Evolutionary conservation across 192 early-diverging fungal species (phyloP).

Genomic region (Globomyces pollinis-pini): DNA sequence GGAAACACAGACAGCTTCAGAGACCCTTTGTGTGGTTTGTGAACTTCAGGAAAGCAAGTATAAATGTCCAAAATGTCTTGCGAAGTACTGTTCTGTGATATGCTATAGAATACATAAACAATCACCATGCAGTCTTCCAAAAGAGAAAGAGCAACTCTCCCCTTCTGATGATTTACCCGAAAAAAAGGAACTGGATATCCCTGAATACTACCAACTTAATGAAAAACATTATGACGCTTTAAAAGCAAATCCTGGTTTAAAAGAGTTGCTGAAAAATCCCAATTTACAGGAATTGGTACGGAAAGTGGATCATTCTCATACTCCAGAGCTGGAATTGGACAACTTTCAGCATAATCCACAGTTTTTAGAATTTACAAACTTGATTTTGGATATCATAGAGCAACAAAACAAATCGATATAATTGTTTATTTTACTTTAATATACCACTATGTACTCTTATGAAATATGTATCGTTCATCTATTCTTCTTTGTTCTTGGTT

Average conservation of each 20-base stretch:
- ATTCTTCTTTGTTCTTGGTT: too few species aligned
- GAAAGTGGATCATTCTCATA: background rate
- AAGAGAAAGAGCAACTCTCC: background rate
- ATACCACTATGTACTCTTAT: too few species aligned
- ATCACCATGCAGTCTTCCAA: background rate
- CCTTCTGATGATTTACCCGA: background rate
- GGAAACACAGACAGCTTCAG: too few species aligned
- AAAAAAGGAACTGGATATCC: background rate
- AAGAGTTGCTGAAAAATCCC: background rate
- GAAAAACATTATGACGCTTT: too few species aligned
- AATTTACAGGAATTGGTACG: background rate
- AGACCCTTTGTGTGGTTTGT: background rate
- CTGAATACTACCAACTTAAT: too few species aligned
- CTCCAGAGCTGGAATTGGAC: background rate
- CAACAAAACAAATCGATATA: too few species aligned
- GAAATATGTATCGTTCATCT: too few species aligned
- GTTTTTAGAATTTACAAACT: background rate
- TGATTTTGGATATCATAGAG: background rate
- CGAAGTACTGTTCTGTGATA: background rate
- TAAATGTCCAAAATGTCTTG: background rate
- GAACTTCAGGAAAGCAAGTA: background rate
- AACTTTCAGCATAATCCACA: background rate
- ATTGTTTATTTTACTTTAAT: too few species aligned
- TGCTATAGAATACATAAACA: background rate
- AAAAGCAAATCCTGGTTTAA: background rate